Conservation (phyloP, 1,284 basidiomycete genomes). For the Ganoderma multipileum region DNA sequence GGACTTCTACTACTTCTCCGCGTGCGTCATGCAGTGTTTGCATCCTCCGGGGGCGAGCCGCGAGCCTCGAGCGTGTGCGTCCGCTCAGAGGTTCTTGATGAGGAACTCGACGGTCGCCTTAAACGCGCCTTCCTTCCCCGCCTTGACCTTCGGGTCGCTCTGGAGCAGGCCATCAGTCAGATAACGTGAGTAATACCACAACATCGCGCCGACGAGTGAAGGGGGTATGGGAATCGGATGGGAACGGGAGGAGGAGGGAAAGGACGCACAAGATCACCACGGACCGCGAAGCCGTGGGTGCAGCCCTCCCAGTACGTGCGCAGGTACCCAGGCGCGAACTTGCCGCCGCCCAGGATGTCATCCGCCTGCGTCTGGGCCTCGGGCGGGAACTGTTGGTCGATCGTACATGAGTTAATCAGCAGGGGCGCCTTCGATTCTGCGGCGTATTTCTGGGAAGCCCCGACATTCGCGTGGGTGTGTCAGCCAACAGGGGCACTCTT, state of each 20-base stretch:
- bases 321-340: constrained; percentile 55
- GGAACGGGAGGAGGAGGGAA: not conserved
- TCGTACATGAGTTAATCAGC: constrained; percentile 67
- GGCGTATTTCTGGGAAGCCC: constrained; percentile 52
- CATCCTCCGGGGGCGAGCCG: too few relatives aligned
- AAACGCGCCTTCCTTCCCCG: constrained; percentile 42
- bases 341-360: constrained; percentile 59
- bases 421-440: constrained; percentile 57
- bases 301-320: constrained; percentile 53
- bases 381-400: constrained; percentile 57
- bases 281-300: constrained; percentile 60
- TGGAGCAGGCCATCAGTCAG: constrained; percentile 14
- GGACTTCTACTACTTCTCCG: not conserved
- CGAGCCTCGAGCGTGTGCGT: not conserved
- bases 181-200: too few relatives aligned
- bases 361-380: constrained; percentile 58
- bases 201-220: not conserved
- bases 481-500: not conserved
- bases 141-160: constrained; percentile 41
- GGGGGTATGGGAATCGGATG: not conserved
- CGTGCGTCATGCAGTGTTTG: constrained; percentile 1
- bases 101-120: constrained; percentile 40
- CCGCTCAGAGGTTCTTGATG: constrained; percentile 32
- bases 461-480: not conserved
- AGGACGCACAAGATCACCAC: constrained; percentile 41